phyloP scores from a whole-genome alignment of 225 moss, liverwort and hornwort genomes.

The Climacium dendroides region DNA sequence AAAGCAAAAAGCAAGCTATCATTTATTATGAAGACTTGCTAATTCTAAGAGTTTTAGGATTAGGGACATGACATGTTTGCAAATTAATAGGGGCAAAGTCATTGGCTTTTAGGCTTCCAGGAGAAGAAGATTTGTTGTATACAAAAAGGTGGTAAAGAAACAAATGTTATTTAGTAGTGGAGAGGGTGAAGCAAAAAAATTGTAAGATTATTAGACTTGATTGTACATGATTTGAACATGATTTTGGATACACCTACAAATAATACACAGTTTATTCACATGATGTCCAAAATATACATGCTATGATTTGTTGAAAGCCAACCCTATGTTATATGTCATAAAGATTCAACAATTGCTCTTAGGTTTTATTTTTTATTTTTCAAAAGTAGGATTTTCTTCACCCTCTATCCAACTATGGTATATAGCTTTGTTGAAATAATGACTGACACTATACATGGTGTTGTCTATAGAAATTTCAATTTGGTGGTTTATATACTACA shows the following conservation, averaged over 20 bases:
- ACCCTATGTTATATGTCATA: neutral
- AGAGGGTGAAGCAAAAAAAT: too few relatives aligned
- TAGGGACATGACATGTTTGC: too few relatives aligned
- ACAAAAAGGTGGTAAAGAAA: too few relatives aligned
- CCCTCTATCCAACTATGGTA: neutral
- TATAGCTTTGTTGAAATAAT: neutral
- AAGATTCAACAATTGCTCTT: neutral
- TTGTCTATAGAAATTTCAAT: neutral
- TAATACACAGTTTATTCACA: neutral
- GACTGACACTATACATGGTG: neutral
- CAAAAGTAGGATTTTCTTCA: fast-evolving
- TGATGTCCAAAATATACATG: neutral
- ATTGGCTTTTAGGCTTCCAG: too few relatives aligned
- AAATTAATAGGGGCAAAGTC: too few relatives aligned
- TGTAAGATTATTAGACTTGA: too few relatives aligned
- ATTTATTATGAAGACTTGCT: too few relatives aligned
- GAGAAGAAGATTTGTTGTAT: too few relatives aligned
- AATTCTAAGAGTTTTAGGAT: too few relatives aligned
- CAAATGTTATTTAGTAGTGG: too few relatives aligned
- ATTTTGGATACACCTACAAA: neutral
- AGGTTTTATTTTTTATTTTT: neutral
- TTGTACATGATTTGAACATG: neutral
- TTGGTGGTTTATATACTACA: neutral
- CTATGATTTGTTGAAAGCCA: neutral
- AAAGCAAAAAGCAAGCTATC: too few relatives aligned